phyloP scores from a whole-genome alignment of 1,284 basidiomycete species.

The Cutaneotrichosporon dermatis region DNA sequence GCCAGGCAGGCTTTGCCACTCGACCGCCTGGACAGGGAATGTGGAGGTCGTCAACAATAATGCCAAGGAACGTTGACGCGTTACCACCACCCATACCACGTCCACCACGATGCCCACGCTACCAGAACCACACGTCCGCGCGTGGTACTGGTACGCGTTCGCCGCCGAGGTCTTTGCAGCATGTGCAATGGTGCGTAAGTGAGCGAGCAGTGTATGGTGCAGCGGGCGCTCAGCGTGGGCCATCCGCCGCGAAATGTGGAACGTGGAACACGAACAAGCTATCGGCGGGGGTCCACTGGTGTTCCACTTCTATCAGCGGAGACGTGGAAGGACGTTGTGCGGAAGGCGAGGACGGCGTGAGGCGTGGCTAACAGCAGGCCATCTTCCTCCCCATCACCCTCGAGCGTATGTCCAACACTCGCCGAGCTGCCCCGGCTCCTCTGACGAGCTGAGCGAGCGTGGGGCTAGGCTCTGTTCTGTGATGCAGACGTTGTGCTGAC shows the following conservation, averaged over 20 bases:
- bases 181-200: constrained; percentile 32
- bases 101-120: constrained; percentile 2
- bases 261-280: too few relatives aligned
- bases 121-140: constrained; percentile 28
- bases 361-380: constrained; percentile 29
- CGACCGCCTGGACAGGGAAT: neutral
- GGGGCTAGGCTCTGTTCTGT: too few relatives aligned
- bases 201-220: too few relatives aligned
- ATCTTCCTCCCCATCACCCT: constrained; percentile 48
- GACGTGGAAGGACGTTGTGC: too few relatives aligned
- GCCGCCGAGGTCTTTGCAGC: constrained; percentile 47
- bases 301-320: too few relatives aligned
- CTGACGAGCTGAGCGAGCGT: too few relatives aligned
- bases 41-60: neutral
- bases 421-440: neutral
- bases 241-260: too few relatives aligned
- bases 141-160: constrained; percentile 47
- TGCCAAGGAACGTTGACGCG: neutral
- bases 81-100: neutral
- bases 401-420: constrained; percentile 32
- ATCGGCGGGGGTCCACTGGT: too few relatives aligned
- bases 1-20: too few relatives aligned
- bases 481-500: too few relatives aligned
- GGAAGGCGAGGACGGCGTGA: too few relatives aligned
- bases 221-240: too few relatives aligned